Conservation (phyloP, 1,284 basidiomycete species). For the Ceratorhiza oryzae-sativae region DNA sequence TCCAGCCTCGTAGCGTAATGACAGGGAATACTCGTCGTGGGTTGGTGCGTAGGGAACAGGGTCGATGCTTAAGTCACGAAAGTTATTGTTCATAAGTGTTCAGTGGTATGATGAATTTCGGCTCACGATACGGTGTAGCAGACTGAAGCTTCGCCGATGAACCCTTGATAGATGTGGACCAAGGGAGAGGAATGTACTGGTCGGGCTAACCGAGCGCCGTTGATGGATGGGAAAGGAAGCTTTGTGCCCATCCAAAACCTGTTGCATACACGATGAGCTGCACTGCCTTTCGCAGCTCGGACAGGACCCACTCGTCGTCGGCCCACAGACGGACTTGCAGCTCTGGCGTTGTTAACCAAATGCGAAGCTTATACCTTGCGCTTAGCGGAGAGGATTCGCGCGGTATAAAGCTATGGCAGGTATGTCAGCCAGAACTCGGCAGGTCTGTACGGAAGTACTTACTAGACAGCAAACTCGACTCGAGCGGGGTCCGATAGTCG, state of each 20-base stretch:
- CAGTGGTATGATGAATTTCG: not conserved
- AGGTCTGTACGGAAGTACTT: not conserved
- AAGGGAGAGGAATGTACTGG: conserved; percentile 10
- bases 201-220: conserved; percentile 23
- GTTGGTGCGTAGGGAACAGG: conserved; percentile 13
- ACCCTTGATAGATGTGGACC: conserved; percentile 25
- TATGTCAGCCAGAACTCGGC: not conserved
- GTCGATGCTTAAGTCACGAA: conserved; percentile 5
- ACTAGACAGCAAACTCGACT: conserved; percentile 17
- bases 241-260: conserved; percentile 33
- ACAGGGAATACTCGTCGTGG: conserved; percentile 24
- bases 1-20: conserved; percentile 14
- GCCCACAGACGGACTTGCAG: conserved; percentile 33
- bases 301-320: conserved; percentile 21
- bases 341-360: conserved; percentile 18
- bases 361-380: conserved; percentile 12
- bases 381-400: conserved; percentile 30
- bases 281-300: not conserved
- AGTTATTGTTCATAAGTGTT: not conserved
- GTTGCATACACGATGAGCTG: not conserved
- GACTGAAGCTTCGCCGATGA: conserved; percentile 5
- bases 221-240: conserved; percentile 26
- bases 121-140: conserved; percentile 26
- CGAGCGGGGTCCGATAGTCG: conserved; percentile 6
- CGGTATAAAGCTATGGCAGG: conserved; percentile 19